Percentiles rank a stretch among this genome's conserved stretches.
Evolutionary conservation across 1,139 yeast species (phyloP).

Genomic region (Blastobotrys niveus): DNA sequence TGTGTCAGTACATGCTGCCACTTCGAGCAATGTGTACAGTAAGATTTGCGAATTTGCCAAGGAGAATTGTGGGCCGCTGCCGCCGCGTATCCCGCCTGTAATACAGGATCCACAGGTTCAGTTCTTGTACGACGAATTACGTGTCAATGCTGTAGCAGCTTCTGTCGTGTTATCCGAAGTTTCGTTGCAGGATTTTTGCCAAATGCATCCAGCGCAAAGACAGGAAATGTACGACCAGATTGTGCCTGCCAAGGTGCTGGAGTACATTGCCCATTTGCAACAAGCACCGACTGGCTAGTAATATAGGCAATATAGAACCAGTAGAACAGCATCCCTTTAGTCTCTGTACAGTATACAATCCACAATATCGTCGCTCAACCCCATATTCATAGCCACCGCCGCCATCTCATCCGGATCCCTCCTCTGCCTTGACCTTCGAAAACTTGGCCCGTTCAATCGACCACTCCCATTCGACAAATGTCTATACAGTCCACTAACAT

Average conservation of each 20-base stretch:
- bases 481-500: not conserved
- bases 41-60: not conserved
- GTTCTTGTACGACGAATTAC: no score
- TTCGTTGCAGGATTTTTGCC: no score
- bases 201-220: no score
- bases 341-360: conserved; percentile 2
- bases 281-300: no score
- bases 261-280: no score
- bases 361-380: not conserved
- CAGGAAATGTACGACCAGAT: no score
- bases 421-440: not conserved
- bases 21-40: not conserved
- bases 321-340: not conserved
- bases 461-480: no score
- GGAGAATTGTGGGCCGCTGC: not conserved
- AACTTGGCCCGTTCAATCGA: not conserved
- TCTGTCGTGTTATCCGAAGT: no score
- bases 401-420: conserved; percentile 1
- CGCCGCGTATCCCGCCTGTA: not conserved
- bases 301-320: no score
- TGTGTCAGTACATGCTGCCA: not conserved
- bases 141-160: no score
- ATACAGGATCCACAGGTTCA: no score
- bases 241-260: no score
- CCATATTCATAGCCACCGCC: conserved; percentile 3